Evolutionary conservation across 768 basidiomycete genomes (phyloP), one percentile per base, ranked within the genome.

Genomic region (Mycena haematopus): DNA sequence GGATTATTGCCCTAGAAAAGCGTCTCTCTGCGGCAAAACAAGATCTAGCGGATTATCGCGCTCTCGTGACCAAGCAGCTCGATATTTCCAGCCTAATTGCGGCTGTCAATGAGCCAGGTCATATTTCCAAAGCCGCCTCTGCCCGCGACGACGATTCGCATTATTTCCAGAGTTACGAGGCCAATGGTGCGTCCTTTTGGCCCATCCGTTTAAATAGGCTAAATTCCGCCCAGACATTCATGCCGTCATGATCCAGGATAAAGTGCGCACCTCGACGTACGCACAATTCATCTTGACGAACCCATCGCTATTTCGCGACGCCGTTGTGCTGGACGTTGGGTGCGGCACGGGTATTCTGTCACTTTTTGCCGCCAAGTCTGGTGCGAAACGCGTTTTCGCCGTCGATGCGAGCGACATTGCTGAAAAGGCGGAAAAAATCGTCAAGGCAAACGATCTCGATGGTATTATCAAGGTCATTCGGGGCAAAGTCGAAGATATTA

Each of bases 321-420:
- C 93, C 19, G 76, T 90, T 52, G 96, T 99, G 6, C 86, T 99
- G 61, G 96, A 98, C 68, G 95, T 98, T 24, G 96, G 96, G 6
- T 99, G 96, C 69, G 96, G 96, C 1, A 97, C 96, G 0, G 93
- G 96, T 2, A 95, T 97, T 52, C 80, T 97, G 10, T 94, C 93
- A 25, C 80, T 98, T 62, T 92, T 97, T 69, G 94, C 94, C 6
- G 96, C 96, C 2, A 82, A 86, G 56, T 89, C 92, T 0, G 96
- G 96, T 15, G 96, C 96, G 13, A 91, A 90, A 72, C 87, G 88
- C 27, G 96, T 98, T 9, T 90, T 93, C 62, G 92, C 95, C 17
- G 88, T 98, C 40, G 96, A 98, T 63, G 96, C 96, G 3, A 94
- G 92, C 62, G 85, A 87, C 53, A 88, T 98, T 62, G 90, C 88